Evolutionary conservation across 2,329 filamentous ascomycete genomes (phyloP), one percentile per base, ranked within the genome.

Genomic region (Peltaster fructicola): DNA sequence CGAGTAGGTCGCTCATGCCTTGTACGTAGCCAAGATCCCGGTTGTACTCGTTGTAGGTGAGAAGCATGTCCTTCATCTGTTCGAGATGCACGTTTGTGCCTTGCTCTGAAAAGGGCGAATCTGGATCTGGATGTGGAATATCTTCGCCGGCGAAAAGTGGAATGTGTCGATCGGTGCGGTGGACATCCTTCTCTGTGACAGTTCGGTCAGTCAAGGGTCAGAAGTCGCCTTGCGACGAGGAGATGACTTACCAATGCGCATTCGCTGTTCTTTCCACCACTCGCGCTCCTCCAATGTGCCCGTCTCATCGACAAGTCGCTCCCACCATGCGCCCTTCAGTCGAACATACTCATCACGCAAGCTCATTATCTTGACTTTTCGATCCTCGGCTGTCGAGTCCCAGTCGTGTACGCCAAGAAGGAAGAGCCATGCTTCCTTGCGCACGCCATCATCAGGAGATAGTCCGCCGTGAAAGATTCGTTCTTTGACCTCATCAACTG

Each of bases 21-120:
- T 98, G 88, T 2, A 98, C 88, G 45, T 98, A 98, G 23, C 90
- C 88, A 3, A 98, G 65, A 30, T 88, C 80, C 30, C 73, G 78
- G 56, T 98, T 98, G 54, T 90, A 90, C 54, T 98, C 88, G 48
- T 98, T 95, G 52, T 98, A 98, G 0, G 88, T 95, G 10, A 98
- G 64, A 1, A 98, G 72, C 79, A 98, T 91, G 48, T 98, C 88
- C 55, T 98, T 98, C 69, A 98, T 79, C 56, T 98, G 88, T 53
- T 98, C 88, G 35, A 98, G 66, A 51, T 98, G 88, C 5, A 93
- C 84, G 42, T 98, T 98, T 22, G 88, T 98, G 34, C 88, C 88
- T 4, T 73, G 68, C 21, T 84, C 78, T 8, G 85, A 80, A 50
- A 95, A 98, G 1, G 88, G 85, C 0, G 85, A 95, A 33, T 85